These are phyloP conservation scores for Clarireedia monteithiana DNA, from an alignment of 2,329 filamentous ascomycete species.

Conservation along the genomic window DNA sequence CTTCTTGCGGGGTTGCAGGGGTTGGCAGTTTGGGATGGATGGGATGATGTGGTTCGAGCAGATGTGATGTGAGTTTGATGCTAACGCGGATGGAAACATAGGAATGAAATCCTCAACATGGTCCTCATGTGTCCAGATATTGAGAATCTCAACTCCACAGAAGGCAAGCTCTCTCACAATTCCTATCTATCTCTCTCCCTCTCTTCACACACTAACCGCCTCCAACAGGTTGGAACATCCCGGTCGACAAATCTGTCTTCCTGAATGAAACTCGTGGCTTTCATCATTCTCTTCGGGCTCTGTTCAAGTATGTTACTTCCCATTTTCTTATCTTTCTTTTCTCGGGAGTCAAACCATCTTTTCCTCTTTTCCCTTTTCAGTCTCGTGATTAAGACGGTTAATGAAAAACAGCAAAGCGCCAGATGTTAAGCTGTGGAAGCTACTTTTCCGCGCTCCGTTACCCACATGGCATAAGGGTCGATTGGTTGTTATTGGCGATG, in stretches of 20 bases:
- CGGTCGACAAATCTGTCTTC: neutral
- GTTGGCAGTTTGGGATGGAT: too few species aligned
- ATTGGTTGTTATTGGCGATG: slow-evolving; percentile 57
- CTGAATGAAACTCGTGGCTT: slow-evolving; percentile 20
- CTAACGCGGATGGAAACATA: slow-evolving; percentile 13
- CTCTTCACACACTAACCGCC: neutral
- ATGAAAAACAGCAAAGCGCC: neutral
- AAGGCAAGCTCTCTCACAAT: neutral
- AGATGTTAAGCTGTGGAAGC: slow-evolving; percentile 6
- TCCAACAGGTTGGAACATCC: neutral
- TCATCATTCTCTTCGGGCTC: neutral
- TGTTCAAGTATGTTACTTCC: neutral
- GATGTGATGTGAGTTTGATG: neutral
- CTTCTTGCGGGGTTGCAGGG: too few species aligned
- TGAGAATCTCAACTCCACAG: neutral
- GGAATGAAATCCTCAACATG: slow-evolving; percentile 14
- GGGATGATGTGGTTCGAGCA: too few species aligned
- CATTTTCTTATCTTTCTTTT: neutral
- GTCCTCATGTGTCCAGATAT: slow-evolving; percentile 13
- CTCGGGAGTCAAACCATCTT: neutral
- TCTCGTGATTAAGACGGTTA: neutral
- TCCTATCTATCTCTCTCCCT: neutral
- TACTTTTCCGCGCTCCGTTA: slow-evolving; percentile 26
- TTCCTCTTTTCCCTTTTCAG: neutral
- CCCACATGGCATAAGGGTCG: slow-evolving; percentile 44